Percentiles rank a stretch among this genome's conserved stretches.
Conservation (phyloP, 2,329 filamentous ascomycete species). For the Penicillium sclerotiorum region DNA sequence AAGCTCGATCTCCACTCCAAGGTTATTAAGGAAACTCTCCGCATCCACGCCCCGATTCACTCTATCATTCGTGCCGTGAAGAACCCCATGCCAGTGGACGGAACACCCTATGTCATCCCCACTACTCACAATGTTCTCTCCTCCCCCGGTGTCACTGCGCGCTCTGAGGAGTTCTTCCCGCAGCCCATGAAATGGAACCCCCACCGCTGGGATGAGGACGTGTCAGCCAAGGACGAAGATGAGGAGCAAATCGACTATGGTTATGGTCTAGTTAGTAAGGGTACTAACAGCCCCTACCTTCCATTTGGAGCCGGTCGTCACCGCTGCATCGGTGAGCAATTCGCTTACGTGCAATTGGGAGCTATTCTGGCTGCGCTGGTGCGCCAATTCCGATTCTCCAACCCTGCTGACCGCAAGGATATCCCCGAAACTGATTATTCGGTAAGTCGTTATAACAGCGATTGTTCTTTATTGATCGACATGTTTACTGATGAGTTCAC, state of each 20-base stretch:
- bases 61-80: slow-evolving; percentile 93
- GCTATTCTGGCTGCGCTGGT: slow-evolving; percentile 80
- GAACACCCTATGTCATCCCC: slow-evolving; percentile 81
- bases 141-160: slow-evolving; percentile 78
- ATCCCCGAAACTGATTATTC: slow-evolving; percentile 60
- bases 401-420: slow-evolving; percentile 39
- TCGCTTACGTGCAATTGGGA: slow-evolving; percentile 88
- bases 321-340: slow-evolving; percentile 95
- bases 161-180: slow-evolving; percentile 75
- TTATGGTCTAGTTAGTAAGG: slow-evolving; percentile 90
- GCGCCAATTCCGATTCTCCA: slow-evolving; percentile 77
- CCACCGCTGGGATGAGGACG: slow-evolving; percentile 78
- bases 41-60: slow-evolving; percentile 90
- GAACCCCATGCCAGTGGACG: slow-evolving; percentile 78
- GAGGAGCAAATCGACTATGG: slow-evolving; percentile 87
- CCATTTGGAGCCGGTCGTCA: slow-evolving; percentile 93
- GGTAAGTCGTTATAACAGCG: slow-evolving; percentile 32
- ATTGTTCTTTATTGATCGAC: background rate
- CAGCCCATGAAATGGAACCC: slow-evolving; percentile 84
- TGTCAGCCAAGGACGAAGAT: slow-evolving; percentile 55
- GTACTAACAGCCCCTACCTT: slow-evolving; percentile 83
- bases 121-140: slow-evolving; percentile 79
- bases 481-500: slow-evolving; percentile 13
- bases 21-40: slow-evolving; percentile 88
- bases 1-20: slow-evolving; percentile 80